These are phyloP conservation scores for Phyllosticta citriasiana DNA, from an alignment of 2,329 filamentous ascomycete species.

Conservation along the genomic window DNA sequence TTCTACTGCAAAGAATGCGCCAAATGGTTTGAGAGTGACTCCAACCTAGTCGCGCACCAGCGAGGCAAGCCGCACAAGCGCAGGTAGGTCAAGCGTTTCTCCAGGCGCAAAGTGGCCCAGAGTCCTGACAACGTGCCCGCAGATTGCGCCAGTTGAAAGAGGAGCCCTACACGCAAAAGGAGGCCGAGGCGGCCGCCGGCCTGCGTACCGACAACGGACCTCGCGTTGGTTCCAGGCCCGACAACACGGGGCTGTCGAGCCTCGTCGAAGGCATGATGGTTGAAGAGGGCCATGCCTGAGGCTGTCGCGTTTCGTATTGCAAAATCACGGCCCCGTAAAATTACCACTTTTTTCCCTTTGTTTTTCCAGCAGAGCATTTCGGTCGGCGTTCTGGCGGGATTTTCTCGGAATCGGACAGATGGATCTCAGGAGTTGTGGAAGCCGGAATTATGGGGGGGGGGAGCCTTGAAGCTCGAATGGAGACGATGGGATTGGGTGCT, in stretches of 20 bases:
- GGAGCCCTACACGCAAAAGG: slow-evolving; percentile 75
- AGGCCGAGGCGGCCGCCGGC: slow-evolving; percentile 72
- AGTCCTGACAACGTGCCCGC: background rate
- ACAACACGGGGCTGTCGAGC: slow-evolving; percentile 5
- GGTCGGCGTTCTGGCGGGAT: slow-evolving; percentile 8
- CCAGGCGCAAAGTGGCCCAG: background rate
- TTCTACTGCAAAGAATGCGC: slow-evolving; percentile 89
- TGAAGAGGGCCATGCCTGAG: slow-evolving; percentile 4
- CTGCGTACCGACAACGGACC: slow-evolving; percentile 59
- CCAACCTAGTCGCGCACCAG: slow-evolving; percentile 63
- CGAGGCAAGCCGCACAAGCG: slow-evolving; percentile 92
- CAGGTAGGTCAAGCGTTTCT: slow-evolving; percentile 43
- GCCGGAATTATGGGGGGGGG: slow-evolving; percentile 2
- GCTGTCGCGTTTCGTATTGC: background rate
- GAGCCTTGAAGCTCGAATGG: background rate
- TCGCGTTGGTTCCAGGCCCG: slow-evolving; percentile 18
- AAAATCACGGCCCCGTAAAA: background rate
- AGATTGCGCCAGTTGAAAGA: slow-evolving; percentile 76
- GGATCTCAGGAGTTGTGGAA: background rate
- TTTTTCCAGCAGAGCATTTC: background rate
- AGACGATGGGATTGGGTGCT: background rate
- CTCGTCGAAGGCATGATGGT: slow-evolving; percentile 7
- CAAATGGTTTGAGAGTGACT: slow-evolving; percentile 88
- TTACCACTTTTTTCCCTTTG: background rate
- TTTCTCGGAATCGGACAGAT: slow-evolving; percentile 1